phyloP scores from a whole-genome alignment of 139 green algal genomes.

The Ostreobium quekettii region DNA sequence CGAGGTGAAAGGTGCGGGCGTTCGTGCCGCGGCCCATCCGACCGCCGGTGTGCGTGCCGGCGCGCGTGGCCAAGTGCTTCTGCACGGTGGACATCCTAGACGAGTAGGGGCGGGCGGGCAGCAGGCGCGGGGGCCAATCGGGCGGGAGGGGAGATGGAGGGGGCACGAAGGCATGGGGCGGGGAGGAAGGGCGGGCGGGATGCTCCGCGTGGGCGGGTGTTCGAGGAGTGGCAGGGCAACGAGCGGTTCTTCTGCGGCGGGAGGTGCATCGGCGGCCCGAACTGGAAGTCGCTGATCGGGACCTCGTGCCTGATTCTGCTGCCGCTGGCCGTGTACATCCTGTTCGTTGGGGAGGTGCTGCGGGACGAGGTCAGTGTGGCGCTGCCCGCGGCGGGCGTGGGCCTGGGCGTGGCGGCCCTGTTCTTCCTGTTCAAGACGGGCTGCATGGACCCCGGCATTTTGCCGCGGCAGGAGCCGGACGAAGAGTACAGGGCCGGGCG shows the following conservation, averaged over 20 bases:
- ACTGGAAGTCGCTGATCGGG: conserved; percentile 59
- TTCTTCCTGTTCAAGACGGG: conserved; percentile 64
- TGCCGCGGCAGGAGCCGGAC: conserved; percentile 67
- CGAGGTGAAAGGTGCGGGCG: not conserved
- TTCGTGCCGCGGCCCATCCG: not conserved
- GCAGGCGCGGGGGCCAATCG: not conserved
- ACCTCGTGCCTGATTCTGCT: conserved; percentile 49
- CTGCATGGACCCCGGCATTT: conserved; percentile 81
- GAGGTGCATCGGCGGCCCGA: conserved; percentile 51
- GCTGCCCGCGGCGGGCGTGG: conserved; percentile 20
- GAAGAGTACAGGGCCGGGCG: conserved; percentile 49
- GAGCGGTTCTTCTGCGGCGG: conserved; percentile 54
- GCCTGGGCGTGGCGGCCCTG: conserved; percentile 32
- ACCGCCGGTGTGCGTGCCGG: conserved; percentile 20
- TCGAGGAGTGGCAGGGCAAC: conserved; percentile 56
- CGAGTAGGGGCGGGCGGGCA: conserved; percentile 8
- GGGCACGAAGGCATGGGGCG: too few relatives aligned
- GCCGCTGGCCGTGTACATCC: conserved; percentile 57
- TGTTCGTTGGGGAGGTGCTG: conserved; percentile 54
- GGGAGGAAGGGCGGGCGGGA: too few relatives aligned
- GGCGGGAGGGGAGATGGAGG: not conserved
- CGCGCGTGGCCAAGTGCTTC: conserved; percentile 31
- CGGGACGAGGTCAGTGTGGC: conserved; percentile 25
- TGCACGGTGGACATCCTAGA: conserved; percentile 34
- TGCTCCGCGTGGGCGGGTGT: conserved; percentile 38